A percentile compares a stretch with the other conserved stretches of the same genome.
Evolutionary conservation across 1,139 yeast genomes (phyloP).

Genomic region (Zygosaccharomyces sapae): DNA sequence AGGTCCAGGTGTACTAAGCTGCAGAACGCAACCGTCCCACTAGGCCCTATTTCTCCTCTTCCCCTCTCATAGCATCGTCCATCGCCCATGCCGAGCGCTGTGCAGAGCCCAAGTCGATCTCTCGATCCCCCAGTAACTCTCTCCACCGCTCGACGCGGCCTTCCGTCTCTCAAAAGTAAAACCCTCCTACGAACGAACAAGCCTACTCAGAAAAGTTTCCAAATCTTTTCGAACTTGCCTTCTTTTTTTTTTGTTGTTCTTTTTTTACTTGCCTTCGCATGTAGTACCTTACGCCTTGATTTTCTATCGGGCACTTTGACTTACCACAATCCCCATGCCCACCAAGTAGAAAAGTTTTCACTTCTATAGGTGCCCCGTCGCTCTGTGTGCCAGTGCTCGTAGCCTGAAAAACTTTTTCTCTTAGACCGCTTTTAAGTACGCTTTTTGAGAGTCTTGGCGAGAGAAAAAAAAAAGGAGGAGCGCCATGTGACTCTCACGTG

Average conservation of each 20-base stretch:
- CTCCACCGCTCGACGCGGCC: slow-evolving; percentile 31
- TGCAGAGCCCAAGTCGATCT: slow-evolving; percentile 26
- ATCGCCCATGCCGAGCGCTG: slow-evolving; percentile 28
- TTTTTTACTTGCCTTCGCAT: slow-evolving; percentile 31
- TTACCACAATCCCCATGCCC: neutral
- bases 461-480: too few relatives aligned
- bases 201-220: slow-evolving; percentile 24
- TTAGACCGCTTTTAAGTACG: neutral
- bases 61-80: too few relatives aligned
- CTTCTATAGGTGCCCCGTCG: neutral
- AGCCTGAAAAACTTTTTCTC: neutral
- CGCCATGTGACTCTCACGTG: too few relatives aligned
- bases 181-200: slow-evolving; percentile 21
- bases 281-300: slow-evolving; percentile 22
- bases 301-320: slow-evolving; percentile 7
- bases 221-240: slow-evolving; percentile 23
- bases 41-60: too few relatives aligned
- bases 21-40: too few relatives aligned
- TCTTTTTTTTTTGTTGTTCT: too few relatives aligned
- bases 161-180: slow-evolving; percentile 12
- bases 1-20: slow-evolving; percentile 5
- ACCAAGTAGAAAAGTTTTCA: neutral
- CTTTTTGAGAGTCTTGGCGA: neutral
- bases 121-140: slow-evolving; percentile 29
- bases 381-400: neutral